phyloP scores from a whole-genome alignment of 306 rosid species.

The Casuarina equisetifolia region DNA sequence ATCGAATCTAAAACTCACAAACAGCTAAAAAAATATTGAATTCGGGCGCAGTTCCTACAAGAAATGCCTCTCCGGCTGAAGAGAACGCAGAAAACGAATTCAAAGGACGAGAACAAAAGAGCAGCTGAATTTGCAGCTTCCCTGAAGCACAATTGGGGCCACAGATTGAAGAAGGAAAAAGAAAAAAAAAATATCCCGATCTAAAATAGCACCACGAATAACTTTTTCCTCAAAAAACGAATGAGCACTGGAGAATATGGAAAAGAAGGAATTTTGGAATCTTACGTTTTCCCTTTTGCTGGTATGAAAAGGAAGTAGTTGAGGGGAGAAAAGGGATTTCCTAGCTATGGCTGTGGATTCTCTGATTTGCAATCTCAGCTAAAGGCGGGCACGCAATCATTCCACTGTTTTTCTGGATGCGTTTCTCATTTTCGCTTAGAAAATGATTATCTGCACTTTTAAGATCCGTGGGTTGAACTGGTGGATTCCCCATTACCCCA shows the following conservation, averaged over 20 bases:
- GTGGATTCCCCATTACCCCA: neutral
- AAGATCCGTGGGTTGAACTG: neutral
- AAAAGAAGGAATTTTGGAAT: constrained; percentile 3
- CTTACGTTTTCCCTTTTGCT: neutral
- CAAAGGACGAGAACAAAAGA: constrained; percentile 6
- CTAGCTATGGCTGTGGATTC: neutral
- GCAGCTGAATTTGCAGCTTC: constrained; percentile 7
- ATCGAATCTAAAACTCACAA: neutral
- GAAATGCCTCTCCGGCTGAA: constrained; percentile 22
- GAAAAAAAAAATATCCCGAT: constrained; percentile 25
- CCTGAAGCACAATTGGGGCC: constrained; percentile 16
- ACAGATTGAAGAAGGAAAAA: neutral
- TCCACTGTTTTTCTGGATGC: constrained; percentile 7
- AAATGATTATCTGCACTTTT: neutral
- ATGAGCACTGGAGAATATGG: neutral
- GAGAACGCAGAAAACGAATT: constrained; percentile 12
- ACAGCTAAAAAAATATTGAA: neutral
- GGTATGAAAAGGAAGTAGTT: neutral
- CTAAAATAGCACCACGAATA: constrained; percentile 23
- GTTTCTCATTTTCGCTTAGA: neutral
- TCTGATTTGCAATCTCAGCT: no score
- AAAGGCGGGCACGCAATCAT: constrained; percentile 4
- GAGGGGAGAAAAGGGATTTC: neutral
- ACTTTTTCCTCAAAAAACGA: constrained; percentile 21
- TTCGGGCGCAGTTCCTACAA: constrained; percentile 4